Base-by-base conservation (phyloP, 78 protist species). In the Chrysochromulina parva region DNA sequence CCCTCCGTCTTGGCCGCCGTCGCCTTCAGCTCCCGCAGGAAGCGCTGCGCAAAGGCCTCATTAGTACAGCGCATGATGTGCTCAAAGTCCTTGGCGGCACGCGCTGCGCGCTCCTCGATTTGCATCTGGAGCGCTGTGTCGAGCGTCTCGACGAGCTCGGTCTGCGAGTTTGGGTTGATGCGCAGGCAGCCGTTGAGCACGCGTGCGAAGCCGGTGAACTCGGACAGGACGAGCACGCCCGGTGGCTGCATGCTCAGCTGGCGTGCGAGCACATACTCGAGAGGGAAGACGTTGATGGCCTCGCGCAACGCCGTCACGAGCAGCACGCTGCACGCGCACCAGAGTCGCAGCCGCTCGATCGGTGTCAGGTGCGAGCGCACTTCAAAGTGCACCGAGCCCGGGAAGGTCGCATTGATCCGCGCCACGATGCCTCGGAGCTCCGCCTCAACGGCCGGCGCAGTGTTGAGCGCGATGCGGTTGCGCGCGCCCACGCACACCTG, bases 261-360 rank as follows among this genome's bases (percentile, higher is more conserved):
- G 50, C 78, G 78, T 71, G 93, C 90, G 24, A 78, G 93, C 69
- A 94, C 84, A 80, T 82, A 96, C 88, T 97, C 98, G 67, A 90
- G 94, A 17, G 98, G 94, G 9, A 94, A 96, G 16, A 97, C 50
- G 86, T 97, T 97, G 97, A 96, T 92, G 17, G 98, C 98, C 62
- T 97, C 98, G 19, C 98, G 87, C 48, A 96, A 69, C 55, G 97
- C 95, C 14, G 97, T 94, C 54, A 94, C 80, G 13, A 97, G 38
- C 9, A 90, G 67, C 10, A 95, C 95, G 66, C 94, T 96, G 3
- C 95, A 90, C 2, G 94, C 55, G 26, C 17, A 16, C 82, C 47
- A 60, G 28, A 78, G 62, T 48, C 11, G 62, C 47, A 53, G 48
- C 13, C 85, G 57, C 57, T 20, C 85, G n/a, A 26, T 60, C 28